Evolutionary conservation across 2,329 filamentous ascomycete species (phyloP), one percentile per base, ranked within the genome.

Genomic region (Paraphaeosphaeria sporulosa): DNA sequence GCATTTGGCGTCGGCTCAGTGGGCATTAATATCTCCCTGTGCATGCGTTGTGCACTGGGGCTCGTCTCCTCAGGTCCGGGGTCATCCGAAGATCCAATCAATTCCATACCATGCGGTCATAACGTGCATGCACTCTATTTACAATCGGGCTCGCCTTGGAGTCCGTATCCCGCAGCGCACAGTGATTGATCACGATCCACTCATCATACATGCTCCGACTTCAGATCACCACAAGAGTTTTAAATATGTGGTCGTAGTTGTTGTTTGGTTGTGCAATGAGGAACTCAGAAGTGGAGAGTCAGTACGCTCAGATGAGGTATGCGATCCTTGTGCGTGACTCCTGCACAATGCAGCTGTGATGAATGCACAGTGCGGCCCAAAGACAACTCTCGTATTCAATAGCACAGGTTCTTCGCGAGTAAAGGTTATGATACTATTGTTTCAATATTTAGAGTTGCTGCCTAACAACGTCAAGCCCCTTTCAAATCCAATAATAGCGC

Each of bases 221-320:
- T 27, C 25, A 47, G 17, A 34, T 43, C 54, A 56, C 43, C 44
- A n/a, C 19, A 43, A 15, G 36, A 32, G 23, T 34, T 50, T 34
- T 57, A 17, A 43, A 21, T 25, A 4, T 30, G 44, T 49, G 25
- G 34, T 21, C 12, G 19, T 23, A 44, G 36, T 56, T 56, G 21
- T 27, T 57, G 34, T 40, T 48, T 43, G 46, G 21, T 43, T 50
- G 21, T 48, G 27, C 30, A 30, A 55, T 55, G 43, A 48, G n/a
- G 34, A 40, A 17, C 4, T 23, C 4, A 21, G 13, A 21, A 27
- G 8, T 17, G 25, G 21, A 34, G 15, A 34, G 4, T 40, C n/a
- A 40, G 15, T 40, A 15, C 17, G 10, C 34, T 38, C 5, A 38
- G 2, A 38, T 15, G 36, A 5, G 17, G 6, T 1, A 2, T 15